Conservation (phyloP, 2,329 filamentous ascomycete species). For the Mariannaea elegans region DNA sequence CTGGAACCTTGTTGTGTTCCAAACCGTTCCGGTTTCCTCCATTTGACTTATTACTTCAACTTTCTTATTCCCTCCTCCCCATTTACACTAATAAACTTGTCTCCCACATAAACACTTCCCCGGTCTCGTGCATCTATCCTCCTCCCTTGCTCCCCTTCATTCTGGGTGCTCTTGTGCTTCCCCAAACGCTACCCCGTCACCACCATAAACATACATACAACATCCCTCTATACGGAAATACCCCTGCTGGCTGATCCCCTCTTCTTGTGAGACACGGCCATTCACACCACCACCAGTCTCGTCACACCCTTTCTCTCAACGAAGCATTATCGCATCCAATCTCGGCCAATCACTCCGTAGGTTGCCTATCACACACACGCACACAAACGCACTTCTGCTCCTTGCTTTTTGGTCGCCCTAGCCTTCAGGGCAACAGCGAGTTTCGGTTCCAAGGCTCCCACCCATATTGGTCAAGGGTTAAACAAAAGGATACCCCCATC, state of each 20-base stretch:
- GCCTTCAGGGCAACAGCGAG: no score
- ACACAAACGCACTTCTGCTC: no score
- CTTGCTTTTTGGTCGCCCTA: no score
- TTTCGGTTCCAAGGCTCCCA: no score
- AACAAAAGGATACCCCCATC: background rate
- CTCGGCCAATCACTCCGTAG: background rate
- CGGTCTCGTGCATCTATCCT: background rate
- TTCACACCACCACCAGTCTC: no score
- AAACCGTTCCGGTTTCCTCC: constrained; percentile 14
- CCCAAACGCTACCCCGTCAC: constrained; percentile 4
- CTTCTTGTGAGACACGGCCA: background rate
- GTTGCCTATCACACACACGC: background rate
- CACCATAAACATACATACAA: background rate
- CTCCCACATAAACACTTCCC: background rate
- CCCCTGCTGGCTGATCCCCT: background rate
- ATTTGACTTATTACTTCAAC: constrained; percentile 6
- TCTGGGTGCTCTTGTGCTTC: constrained; percentile 1
- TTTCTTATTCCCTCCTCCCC: background rate
- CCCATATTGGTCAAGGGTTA: no score
- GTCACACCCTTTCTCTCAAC: background rate
- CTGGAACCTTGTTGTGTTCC: constrained; percentile 11
- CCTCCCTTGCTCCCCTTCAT: background rate
- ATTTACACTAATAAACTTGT: background rate
- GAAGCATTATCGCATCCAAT: background rate
- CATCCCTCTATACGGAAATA: background rate